Evolutionary conservation across 2,329 filamentous ascomycete genomes (phyloP).

Genomic region (Aspergillus intermedius): DNA sequence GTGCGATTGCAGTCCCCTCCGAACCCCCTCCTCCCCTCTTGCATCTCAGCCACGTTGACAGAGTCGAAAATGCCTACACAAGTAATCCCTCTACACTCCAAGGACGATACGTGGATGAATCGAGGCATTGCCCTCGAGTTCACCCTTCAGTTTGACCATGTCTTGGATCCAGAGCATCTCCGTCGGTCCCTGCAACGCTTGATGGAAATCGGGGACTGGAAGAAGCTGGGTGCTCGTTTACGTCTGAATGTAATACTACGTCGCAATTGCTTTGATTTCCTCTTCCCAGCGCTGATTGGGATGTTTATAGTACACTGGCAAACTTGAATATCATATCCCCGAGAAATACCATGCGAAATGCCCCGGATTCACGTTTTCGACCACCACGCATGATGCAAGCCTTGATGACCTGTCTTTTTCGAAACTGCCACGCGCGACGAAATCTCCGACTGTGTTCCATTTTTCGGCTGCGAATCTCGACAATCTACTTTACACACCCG

Average conservation of each 20-base stretch:
- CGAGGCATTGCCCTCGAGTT: neutral
- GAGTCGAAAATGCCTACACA: too few relatives aligned
- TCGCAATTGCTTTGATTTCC: too few relatives aligned
- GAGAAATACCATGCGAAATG: constrained; percentile 26
- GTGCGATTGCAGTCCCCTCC: too few relatives aligned
- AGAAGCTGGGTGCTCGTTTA: constrained; percentile 40
- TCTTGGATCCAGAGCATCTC: constrained; percentile 38
- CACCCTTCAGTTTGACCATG: constrained; percentile 39
- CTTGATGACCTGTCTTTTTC: too few relatives aligned
- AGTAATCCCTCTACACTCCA: neutral
- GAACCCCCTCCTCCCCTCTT: too few relatives aligned
- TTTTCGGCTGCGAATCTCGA: too few relatives aligned
- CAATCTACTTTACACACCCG: too few relatives aligned
- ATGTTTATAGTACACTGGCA: constrained; percentile 8
- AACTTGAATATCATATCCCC: constrained; percentile 39
- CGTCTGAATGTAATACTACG: constrained; percentile 26
- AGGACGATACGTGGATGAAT: neutral
- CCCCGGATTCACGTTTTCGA: constrained; percentile 30
- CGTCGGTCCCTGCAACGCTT: constrained; percentile 30
- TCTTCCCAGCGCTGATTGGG: too few relatives aligned
- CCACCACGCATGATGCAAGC: neutral
- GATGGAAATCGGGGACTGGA: constrained; percentile 39
- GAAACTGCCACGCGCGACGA: too few relatives aligned
- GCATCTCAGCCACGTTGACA: too few relatives aligned
- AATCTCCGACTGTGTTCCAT: too few relatives aligned